A percentile compares a stretch with the other conserved stretches of the same genome.
These are phyloP conservation scores for Tilletiaria anomala DNA, from an alignment of 1,284 basidiomycete species.

Conservation along the genomic window DNA sequence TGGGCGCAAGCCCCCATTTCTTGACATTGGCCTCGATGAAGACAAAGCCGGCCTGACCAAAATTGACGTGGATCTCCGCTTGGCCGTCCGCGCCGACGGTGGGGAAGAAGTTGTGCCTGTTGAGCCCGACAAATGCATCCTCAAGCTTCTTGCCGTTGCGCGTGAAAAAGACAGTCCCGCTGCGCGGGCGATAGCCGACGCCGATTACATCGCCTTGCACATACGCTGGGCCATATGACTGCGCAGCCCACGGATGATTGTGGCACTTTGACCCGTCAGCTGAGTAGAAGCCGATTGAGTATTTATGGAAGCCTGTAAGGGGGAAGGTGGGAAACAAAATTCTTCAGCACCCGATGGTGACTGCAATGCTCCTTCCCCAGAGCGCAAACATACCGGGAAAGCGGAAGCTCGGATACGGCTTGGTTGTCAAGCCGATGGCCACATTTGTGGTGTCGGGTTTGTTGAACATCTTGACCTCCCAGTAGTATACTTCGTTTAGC, in stretches of 20 bases:
- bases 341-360: background rate
- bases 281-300: conserved; percentile 92
- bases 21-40: conserved; percentile 40
- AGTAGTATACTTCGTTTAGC: conserved; percentile 40
- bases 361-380: background rate
- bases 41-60: conserved; percentile 39
- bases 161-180: conserved; percentile 38
- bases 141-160: conserved; percentile 36
- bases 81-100: conserved; percentile 34
- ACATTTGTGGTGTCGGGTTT: conserved; percentile 33
- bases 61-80: conserved; percentile 36
- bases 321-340: background rate
- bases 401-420: conserved; percentile 37
- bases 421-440: conserved; percentile 32
- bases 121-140: conserved; percentile 35
- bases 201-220: conserved; percentile 56
- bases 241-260: conserved; percentile 85
- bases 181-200: conserved; percentile 34
- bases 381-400: conserved; percentile 7
- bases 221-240: conserved; percentile 68
- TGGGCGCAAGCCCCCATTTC: conserved; percentile 38
- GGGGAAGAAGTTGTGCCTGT: conserved; percentile 36
- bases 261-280: conserved; percentile 85
- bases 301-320: conserved; percentile 55
- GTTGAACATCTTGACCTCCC: conserved; percentile 40